Conservation (phyloP, 352 stramenopile genomes). For the Globisporangium paddicum region DNA sequence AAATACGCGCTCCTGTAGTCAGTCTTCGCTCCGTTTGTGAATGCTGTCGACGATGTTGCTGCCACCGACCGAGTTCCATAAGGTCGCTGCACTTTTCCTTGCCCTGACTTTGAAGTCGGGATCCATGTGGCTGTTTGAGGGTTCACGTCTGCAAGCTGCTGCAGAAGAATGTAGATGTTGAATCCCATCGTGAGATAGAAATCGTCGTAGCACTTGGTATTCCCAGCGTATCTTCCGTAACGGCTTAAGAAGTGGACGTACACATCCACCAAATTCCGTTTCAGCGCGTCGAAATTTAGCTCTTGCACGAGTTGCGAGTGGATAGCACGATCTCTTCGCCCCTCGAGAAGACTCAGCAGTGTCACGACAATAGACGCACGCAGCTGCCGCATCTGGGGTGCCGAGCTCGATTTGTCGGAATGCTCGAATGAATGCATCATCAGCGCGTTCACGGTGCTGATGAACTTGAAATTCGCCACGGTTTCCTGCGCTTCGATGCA, state of each 20-base stretch:
- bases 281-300: constrained; percentile 65
- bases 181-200: constrained; percentile 71
- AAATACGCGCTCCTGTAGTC: constrained; percentile 45
- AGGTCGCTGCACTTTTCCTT: neutral
- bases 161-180: constrained; percentile 74
- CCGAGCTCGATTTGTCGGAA: neutral
- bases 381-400: constrained; percentile 26
- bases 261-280: constrained; percentile 57
- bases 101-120: constrained; percentile 12
- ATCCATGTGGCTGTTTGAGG: constrained; percentile 39
- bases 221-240: constrained; percentile 43
- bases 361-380: constrained; percentile 56
- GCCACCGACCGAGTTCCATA: neutral
- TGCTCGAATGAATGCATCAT: constrained; percentile 53
- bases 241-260: constrained; percentile 41
- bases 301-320: constrained; percentile 67
- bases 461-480: constrained; percentile 73
- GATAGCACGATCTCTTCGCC: constrained; percentile 45
- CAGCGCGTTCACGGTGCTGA: constrained; percentile 66
- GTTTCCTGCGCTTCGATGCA: constrained; percentile 69
- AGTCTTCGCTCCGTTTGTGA: constrained; percentile 5
- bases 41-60: neutral
- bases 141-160: constrained; percentile 52
- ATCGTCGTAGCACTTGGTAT: constrained; percentile 54
- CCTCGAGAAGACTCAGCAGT: constrained; percentile 61